Percentiles rank a stretch among this genome's conserved stretches.
Evolutionary conservation across 768 basidiomycete species (phyloP).

Genomic region (Lactarius evosmus): DNA sequence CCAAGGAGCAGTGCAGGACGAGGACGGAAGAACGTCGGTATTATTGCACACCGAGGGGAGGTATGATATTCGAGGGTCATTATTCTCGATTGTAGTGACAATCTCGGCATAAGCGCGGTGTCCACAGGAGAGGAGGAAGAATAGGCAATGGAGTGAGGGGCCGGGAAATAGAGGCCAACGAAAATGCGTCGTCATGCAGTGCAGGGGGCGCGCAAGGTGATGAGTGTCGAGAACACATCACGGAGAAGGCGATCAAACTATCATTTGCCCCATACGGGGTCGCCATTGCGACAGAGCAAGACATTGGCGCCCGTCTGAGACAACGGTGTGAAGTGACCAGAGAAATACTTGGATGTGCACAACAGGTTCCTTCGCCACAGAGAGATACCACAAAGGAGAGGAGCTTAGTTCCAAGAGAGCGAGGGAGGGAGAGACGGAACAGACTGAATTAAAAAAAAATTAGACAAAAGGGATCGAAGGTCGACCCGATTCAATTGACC

Average conservation of each 20-base stretch:
- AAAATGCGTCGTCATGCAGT: constrained; percentile 22
- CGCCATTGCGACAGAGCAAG: constrained; percentile 24
- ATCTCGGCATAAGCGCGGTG: constrained; percentile 8
- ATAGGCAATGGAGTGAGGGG: constrained; percentile 5
- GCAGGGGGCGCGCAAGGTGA: constrained; percentile 7
- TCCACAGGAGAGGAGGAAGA: constrained; percentile 1
- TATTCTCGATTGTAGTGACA: constrained; percentile 21
- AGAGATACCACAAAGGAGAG: background rate
- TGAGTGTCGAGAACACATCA: constrained; percentile 16
- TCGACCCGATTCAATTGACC: background rate
- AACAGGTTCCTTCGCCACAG: background rate
- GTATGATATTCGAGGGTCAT: constrained; percentile 25
- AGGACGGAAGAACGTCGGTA: background rate
- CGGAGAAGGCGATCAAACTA: constrained; percentile 13
- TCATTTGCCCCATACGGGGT: constrained; percentile 4
- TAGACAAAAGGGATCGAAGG: too few species aligned
- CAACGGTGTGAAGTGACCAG: background rate
- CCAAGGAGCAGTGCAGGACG: constrained; percentile 21
- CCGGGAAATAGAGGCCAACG: constrained; percentile 4
- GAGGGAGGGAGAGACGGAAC: background rate
- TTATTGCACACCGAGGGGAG: constrained; percentile 27
- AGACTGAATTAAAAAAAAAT: background rate
- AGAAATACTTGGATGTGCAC: background rate
- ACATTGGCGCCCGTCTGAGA: constrained; percentile 17
- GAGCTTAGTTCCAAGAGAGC: too few species aligned